Percentiles rank a stretch among this genome's conserved stretches.
Conservation (phyloP, 352 stramenopile genomes). For the Elongisporangium undulatum region DNA sequence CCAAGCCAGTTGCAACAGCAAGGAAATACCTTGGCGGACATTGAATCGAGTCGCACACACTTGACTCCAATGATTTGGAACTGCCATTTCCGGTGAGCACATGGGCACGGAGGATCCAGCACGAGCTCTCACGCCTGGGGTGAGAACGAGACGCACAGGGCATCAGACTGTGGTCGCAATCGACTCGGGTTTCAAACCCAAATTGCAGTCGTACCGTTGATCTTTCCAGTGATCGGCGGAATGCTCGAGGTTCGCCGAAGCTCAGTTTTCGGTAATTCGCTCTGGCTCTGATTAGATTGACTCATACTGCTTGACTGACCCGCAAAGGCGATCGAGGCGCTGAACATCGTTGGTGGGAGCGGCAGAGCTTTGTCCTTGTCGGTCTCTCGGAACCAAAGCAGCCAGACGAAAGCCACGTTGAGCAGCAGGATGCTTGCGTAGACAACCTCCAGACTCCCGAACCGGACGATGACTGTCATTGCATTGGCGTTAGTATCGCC, state of each 20-base stretch:
- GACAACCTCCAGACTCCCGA: slow-evolving; percentile 22
- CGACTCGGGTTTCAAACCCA: not conserved
- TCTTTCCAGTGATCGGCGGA: slow-evolving; percentile 10
- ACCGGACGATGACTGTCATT: slow-evolving; percentile 35
- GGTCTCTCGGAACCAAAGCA: slow-evolving; percentile 29
- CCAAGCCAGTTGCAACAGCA: not conserved
- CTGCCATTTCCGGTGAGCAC: slow-evolving; percentile 27
- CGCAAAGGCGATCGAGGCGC: not conserved
- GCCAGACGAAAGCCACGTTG: slow-evolving; percentile 36
- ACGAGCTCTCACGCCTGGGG: slow-evolving; percentile 28
- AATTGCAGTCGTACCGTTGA: slow-evolving; percentile 17
- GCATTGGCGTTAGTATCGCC: not conserved
- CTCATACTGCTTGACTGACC: not conserved
- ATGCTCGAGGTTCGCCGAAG: not conserved
- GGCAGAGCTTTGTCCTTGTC: slow-evolving; percentile 1
- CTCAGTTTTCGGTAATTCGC: not conserved
- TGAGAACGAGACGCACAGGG: not conserved
- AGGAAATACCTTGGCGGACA: slow-evolving; percentile 56
- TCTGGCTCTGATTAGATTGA: not conserved
- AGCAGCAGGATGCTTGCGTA: slow-evolving; percentile 23
- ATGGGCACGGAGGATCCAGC: slow-evolving; percentile 54
- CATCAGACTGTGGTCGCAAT: not conserved
- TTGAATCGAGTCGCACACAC: slow-evolving; percentile 69
- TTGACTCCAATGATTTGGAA: slow-evolving; percentile 54
- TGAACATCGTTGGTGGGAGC: not conserved